phyloP scores from a whole-genome alignment of 345 rosid genomes.

The Corchorus capsularis region DNA sequence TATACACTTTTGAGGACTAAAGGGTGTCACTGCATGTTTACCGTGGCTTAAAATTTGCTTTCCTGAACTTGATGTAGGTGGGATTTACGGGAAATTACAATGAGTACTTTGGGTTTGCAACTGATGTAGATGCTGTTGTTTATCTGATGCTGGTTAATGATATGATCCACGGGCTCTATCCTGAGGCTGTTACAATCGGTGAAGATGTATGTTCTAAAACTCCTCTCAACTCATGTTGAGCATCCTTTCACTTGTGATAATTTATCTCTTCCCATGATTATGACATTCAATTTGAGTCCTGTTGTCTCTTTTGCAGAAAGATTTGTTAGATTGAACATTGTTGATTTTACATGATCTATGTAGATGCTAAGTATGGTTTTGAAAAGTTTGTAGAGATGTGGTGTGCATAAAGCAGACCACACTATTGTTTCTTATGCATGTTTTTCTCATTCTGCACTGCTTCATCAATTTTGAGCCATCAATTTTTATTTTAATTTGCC shows the following conservation, averaged over 20 bases:
- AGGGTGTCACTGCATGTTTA: neutral
- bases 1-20: neutral
- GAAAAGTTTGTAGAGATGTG: neutral
- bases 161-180: constrained; percentile 90
- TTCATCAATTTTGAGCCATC: neutral
- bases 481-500: neutral
- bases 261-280: neutral
- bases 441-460: neutral
- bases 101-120: constrained; percentile 87
- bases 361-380: neutral
- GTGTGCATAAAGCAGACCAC: neutral
- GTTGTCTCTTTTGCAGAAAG: constrained; percentile 1
- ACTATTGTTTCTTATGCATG: neutral
- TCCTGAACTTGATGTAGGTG: constrained; percentile 46
- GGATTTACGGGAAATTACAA: constrained; percentile 86
- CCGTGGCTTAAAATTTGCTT: constrained; percentile 11
- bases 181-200: constrained; percentile 83
- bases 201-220: constrained; percentile 68
- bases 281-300: neutral
- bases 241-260: neutral
- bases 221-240: constrained; percentile 10
- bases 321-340: constrained; percentile 5
- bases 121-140: constrained; percentile 90
- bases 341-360: neutral
- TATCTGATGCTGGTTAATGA: constrained; percentile 96